Conservation (phyloP, 1,284 basidiomycete species). For the Trametes pubescens region DNA sequence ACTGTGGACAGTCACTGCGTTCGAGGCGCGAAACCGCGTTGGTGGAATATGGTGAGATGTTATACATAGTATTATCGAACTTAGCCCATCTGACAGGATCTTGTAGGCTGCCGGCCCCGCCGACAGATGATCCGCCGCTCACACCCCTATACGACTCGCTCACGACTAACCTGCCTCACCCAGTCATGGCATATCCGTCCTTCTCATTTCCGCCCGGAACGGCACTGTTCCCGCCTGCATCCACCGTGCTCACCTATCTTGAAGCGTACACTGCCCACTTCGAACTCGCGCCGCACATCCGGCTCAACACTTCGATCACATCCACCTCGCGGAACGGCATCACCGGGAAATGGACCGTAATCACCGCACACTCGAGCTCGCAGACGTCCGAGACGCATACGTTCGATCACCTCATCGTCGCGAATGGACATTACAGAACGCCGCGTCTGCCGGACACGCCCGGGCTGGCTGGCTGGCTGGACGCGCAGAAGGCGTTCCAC, state of each 20-base stretch:
- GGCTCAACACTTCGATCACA: slow-evolving; percentile 58
- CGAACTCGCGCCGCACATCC: slow-evolving; percentile 61
- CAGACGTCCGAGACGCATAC: slow-evolving; percentile 39
- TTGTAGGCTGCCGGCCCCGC: slow-evolving; percentile 61
- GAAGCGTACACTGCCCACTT: slow-evolving; percentile 66
- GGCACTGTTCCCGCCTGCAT: slow-evolving; percentile 68
- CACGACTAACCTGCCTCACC: slow-evolving; percentile 79
- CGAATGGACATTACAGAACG: slow-evolving; percentile 75
- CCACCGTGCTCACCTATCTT: slow-evolving; percentile 66
- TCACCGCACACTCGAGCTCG: not conserved
- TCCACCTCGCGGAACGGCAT: slow-evolving; percentile 48
- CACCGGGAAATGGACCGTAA: slow-evolving; percentile 55
- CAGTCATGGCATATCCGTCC: slow-evolving; percentile 70
- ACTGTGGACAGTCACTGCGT: slow-evolving; percentile 62
- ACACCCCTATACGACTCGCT: slow-evolving; percentile 79
- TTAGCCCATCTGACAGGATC: slow-evolving; percentile 53
- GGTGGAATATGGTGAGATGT: slow-evolving; percentile 72
- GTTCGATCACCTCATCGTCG: slow-evolving; percentile 72
- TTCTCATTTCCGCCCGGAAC: slow-evolving; percentile 74
- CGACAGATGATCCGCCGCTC: slow-evolving; percentile 59
- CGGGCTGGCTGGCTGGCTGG: slow-evolving; percentile 67
- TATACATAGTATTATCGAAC: too few species aligned
- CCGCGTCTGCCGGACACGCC: slow-evolving; percentile 68
- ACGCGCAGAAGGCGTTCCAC: slow-evolving; percentile 59
- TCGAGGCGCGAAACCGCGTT: slow-evolving; percentile 67